A percentile compares a stretch with the other conserved stretches of the same genome.
These are phyloP conservation scores for Rhizoclosmatium sp. DNA, from an alignment of 192 early-diverging fungal species.

Conservation along the genomic window DNA sequence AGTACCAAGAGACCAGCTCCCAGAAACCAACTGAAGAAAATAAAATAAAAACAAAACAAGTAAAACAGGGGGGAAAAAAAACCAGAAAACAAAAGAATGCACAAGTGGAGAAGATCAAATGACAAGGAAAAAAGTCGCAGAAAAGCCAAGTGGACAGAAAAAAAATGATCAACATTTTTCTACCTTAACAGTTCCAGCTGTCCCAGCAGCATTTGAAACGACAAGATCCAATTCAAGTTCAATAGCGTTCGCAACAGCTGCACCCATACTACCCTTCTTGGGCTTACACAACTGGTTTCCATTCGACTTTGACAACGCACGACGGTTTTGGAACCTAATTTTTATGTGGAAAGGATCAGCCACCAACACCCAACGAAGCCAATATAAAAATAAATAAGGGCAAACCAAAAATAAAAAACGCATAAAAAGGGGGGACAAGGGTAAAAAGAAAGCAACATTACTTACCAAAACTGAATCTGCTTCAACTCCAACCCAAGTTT, in stretches of 20 bases:
- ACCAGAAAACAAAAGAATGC: too few species aligned
- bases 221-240: too few species aligned
- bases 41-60: too few species aligned
- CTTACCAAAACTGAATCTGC: slow-evolving; percentile 29
- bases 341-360: background rate
- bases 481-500: slow-evolving; percentile 8
- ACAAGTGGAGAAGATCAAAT: too few species aligned
- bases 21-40: too few species aligned
- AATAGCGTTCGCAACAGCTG: background rate
- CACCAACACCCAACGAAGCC: background rate
- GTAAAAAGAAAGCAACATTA: background rate
- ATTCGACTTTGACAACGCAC: background rate
- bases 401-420: background rate
- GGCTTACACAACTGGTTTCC: slow-evolving; percentile 1
- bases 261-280: background rate
- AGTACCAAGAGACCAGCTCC: too few species aligned
- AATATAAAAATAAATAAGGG: background rate
- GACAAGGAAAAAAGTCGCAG: too few species aligned
- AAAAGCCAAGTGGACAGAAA: too few species aligned
- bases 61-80: too few species aligned
- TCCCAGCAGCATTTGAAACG: too few species aligned
- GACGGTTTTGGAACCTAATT: slow-evolving; percentile 15
- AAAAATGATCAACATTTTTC: too few species aligned
- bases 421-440: background rate
- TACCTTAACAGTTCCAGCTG: too few species aligned